Evolutionary conservation across 2,329 filamentous ascomycete genomes (phyloP), one percentile per base, ranked within the genome.

Genomic region (Fusarium liriodendri): DNA sequence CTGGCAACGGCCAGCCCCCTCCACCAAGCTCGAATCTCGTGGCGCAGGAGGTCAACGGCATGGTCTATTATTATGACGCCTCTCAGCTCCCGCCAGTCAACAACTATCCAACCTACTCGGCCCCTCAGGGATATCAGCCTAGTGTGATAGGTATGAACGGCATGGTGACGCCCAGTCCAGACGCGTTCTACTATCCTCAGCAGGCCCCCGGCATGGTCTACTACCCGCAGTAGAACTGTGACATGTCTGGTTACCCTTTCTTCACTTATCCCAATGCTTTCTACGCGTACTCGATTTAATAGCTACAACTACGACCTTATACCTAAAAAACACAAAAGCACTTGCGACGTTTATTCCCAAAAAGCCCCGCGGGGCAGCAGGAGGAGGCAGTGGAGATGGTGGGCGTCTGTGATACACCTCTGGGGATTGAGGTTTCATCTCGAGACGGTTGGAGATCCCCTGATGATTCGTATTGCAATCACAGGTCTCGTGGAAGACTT

Each of bases 41-140:
- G 57, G 94, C 95, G 0, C 95, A 98, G 82, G 96, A 98, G 84
- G 92, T 92, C 73, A 97, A 98, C 76, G 97, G 97, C 71, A 98
- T 97, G 89, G 95, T 98, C 1, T 98, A 97, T 82, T 99, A 98
- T 81, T 95, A 95, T 78, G 94, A 97, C 79, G 89, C 94, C 9
- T 88, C 91, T n/a, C 92, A 95, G 79, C 85, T 95, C 57, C 85
- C 90, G 29, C 84, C 88, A 1, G 85, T 89, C 72, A 80, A 84
- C 58, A 77, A 81, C 22, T 90, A 89, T 73, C 84, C 85, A 33
- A 66, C 83, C 1, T 89, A 88, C 71, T 84, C 86, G 64, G 79
- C 86, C 8, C 81, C 86, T 42, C 88, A 86, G 67, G 80, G 86
- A 64, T 94, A 91, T 77, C 85, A 86, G 65, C 80, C 85, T 20